Percentiles rank a stretch among this genome's conserved stretches.
These are phyloP conservation scores for Penicillium polonicum DNA, from an alignment of 2,329 filamentous ascomycete genomes.

Conservation along the genomic window DNA sequence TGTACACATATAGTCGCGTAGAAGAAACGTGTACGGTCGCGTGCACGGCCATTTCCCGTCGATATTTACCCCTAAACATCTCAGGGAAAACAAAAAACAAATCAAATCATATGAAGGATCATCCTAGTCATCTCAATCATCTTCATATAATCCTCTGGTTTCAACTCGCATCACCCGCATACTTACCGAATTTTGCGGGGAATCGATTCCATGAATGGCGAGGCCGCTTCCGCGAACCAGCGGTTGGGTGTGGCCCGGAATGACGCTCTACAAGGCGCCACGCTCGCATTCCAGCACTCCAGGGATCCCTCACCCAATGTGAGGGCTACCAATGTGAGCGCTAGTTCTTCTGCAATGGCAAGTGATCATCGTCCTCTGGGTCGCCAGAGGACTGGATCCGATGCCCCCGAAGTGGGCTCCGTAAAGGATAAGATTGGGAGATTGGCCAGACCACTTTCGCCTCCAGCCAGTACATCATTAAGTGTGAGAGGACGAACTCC, in stretches of 20 bases:
- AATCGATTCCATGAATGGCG: constrained; percentile 33
- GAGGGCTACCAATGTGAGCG: constrained; percentile 16
- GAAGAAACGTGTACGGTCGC: not conserved
- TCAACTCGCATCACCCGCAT: not conserved
- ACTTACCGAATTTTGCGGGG: not conserved
- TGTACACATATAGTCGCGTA: not conserved
- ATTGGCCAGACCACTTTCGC: constrained; percentile 27
- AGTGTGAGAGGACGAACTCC: constrained; percentile 12
- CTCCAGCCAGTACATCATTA: constrained; percentile 8
- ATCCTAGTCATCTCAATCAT: not conserved
- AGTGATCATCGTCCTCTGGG: constrained; percentile 19
- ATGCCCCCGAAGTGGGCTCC: constrained; percentile 34
- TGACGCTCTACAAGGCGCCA: constrained; percentile 39
- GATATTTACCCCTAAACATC: not conserved
- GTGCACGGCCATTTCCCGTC: not conserved
- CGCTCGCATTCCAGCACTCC: constrained; percentile 35
- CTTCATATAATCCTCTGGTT: not conserved
- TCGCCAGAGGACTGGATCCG: constrained; percentile 21
- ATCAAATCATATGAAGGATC: not conserved
- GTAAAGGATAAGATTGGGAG: constrained; percentile 42
- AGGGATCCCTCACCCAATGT: constrained; percentile 19
- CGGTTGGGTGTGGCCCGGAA: constrained; percentile 27
- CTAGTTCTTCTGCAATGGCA: constrained; percentile 16
- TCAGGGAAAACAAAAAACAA: not conserved
- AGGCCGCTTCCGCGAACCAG: constrained; percentile 31